Evolutionary conservation across 495 filamentous ascomycete species (phyloP).

Genomic region (Penicillium silybi): DNA sequence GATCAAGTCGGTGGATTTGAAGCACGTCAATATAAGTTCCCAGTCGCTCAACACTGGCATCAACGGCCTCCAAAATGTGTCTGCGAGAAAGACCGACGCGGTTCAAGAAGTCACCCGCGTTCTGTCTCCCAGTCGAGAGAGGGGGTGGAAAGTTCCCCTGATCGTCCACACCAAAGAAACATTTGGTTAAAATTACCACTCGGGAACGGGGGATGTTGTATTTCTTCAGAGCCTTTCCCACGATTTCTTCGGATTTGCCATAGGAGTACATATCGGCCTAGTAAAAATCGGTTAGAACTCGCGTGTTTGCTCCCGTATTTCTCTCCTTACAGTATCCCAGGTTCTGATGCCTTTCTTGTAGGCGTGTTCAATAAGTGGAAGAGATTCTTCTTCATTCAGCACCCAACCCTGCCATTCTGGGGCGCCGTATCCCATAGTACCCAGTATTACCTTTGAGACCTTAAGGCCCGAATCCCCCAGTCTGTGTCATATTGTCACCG

Average conservation of each 20-base stretch:
- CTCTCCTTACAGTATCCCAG: constrained; percentile 60
- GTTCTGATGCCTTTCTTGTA: constrained; percentile 54
- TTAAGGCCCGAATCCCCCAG: constrained; percentile 56
- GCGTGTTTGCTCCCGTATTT: neutral
- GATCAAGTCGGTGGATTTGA: constrained; percentile 57
- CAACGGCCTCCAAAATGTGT: constrained; percentile 58
- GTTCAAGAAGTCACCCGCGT: constrained; percentile 51
- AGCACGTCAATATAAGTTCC: constrained; percentile 62
- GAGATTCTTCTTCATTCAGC: constrained; percentile 48
- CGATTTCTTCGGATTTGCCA: constrained; percentile 65
- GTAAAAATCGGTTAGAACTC: constrained; percentile 1
- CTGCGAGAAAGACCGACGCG: constrained; percentile 52
- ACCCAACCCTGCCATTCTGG: constrained; percentile 52
- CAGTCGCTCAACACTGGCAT: constrained; percentile 51
- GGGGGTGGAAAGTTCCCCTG: constrained; percentile 29
- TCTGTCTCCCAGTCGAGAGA: constrained; percentile 30
- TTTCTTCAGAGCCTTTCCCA: constrained; percentile 73
- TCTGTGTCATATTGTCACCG: constrained; percentile 19
- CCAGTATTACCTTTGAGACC: constrained; percentile 55
- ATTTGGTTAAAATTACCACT: constrained; percentile 76
- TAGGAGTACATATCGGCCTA: constrained; percentile 65
- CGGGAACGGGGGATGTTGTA: constrained; percentile 73
- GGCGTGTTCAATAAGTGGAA: constrained; percentile 46
- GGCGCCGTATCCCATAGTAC: constrained; percentile 50
- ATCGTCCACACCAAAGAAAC: constrained; percentile 58